A percentile compares a stretch with the other conserved stretches of the same genome.
phyloP scores from a whole-genome alignment of 805 yeast genomes.

The Barnettozyma wickerhamii region DNA sequence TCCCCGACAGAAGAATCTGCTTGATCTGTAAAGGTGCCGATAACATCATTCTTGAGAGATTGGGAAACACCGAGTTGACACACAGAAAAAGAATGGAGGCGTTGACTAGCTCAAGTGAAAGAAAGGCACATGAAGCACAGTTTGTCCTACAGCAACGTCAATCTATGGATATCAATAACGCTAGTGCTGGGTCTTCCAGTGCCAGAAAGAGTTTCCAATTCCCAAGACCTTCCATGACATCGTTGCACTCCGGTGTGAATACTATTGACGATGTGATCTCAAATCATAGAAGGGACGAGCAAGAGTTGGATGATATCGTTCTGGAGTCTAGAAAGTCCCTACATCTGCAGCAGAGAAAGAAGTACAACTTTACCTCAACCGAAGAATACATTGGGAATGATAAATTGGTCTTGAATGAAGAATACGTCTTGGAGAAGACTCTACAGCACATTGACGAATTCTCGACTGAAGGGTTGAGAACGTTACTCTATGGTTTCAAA shows the following conservation, averaged over 20 bases:
- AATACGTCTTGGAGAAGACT: slow-evolving; percentile 75
- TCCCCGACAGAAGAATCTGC: slow-evolving; percentile 73
- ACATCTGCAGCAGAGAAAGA: slow-evolving; percentile 53
- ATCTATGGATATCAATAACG: slow-evolving; percentile 35
- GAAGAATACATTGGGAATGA: slow-evolving; percentile 46
- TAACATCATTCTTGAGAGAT: slow-evolving; percentile 74
- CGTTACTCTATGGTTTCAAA: slow-evolving; percentile 76
- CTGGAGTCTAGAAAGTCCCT: slow-evolving; percentile 51
- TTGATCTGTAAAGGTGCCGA: slow-evolving; percentile 95
- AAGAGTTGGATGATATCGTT: slow-evolving; percentile 51
- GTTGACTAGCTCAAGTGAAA: slow-evolving; percentile 46
- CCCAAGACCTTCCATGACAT: slow-evolving; percentile 27
- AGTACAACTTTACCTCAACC: slow-evolving; percentile 34
- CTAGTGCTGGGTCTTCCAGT: slow-evolving; percentile 15
- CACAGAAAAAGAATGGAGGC: slow-evolving; percentile 61
- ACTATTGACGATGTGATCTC: slow-evolving; percentile 49
- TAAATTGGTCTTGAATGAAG: slow-evolving; percentile 61
- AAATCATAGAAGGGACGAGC: slow-evolving; percentile 39
- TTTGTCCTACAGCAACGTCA: slow-evolving; percentile 54
- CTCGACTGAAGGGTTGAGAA: slow-evolving; percentile 91
- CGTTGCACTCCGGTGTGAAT: slow-evolving; percentile 23
- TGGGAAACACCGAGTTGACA: slow-evolving; percentile 58
- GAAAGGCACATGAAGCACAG: slow-evolving; percentile 79
- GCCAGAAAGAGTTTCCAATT: slow-evolving; percentile 31
- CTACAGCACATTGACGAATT: slow-evolving; percentile 89